Evolutionary conservation across 2,329 filamentous ascomycete species (phyloP).

Genomic region (Remersonia thermophila): DNA sequence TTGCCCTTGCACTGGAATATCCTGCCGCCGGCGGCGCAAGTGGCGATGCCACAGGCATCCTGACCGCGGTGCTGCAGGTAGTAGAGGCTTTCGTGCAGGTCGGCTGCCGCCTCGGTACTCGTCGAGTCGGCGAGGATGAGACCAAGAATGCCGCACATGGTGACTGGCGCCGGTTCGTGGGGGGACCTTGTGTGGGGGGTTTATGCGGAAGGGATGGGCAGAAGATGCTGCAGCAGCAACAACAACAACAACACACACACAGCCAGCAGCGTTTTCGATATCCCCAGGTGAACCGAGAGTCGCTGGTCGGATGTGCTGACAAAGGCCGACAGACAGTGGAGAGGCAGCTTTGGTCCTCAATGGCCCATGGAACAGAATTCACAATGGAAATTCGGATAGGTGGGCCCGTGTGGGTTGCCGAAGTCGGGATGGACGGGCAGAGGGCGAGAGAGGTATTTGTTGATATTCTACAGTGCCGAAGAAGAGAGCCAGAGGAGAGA

Average conservation of each 20-base stretch:
- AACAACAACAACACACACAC: no score
- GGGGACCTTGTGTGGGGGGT: neutral
- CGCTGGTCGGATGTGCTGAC: neutral
- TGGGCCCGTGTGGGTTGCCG: conserved; percentile 4
- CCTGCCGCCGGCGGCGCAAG: conserved; percentile 58
- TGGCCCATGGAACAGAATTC: no score
- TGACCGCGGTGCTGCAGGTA: conserved; percentile 63
- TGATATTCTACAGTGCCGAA: neutral
- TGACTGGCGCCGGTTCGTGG: conserved; percentile 1
- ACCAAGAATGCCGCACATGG: conserved; percentile 51
- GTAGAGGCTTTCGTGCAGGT: conserved; percentile 61
- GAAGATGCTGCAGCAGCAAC: no score
- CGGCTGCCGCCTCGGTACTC: conserved; percentile 40
- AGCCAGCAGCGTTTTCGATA: no score
- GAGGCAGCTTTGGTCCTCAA: neutral
- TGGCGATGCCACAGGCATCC: conserved; percentile 77
- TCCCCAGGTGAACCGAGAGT: neutral
- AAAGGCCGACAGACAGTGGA: neutral
- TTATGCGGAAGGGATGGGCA: neutral
- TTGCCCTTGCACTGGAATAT: conserved; percentile 87
- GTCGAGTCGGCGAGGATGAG: conserved; percentile 40
- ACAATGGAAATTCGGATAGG: neutral
- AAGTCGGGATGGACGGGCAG: conserved; percentile 4
- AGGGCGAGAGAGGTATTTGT: neutral
- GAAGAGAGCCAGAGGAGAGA: neutral